Evolutionary conservation across 495 filamentous ascomycete species (phyloP).

Genomic region (Tetracladium marchalianum): DNA sequence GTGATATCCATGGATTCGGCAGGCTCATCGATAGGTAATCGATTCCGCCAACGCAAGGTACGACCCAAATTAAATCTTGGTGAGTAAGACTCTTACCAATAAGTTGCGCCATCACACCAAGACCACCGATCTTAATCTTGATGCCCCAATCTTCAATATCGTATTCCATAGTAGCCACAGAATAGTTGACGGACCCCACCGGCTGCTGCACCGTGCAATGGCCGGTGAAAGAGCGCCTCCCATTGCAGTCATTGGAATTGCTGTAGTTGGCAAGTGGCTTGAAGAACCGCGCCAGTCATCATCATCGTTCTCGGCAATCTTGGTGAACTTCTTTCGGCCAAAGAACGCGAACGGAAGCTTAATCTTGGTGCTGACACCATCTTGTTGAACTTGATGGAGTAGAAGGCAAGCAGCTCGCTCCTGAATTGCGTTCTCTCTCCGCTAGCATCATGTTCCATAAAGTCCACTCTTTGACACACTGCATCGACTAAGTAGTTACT

Average conservation of each 20-base stretch:
- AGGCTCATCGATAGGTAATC: conserved; percentile 51
- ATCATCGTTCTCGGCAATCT: no score
- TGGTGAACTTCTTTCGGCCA: no score
- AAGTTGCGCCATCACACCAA: conserved; percentile 58
- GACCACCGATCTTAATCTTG: conserved; percentile 65
- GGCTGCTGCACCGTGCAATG: neutral
- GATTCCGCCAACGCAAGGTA: conserved; percentile 59
- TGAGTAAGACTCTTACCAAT: conserved; percentile 62
- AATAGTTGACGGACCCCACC: conserved; percentile 34
- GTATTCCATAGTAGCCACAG: conserved; percentile 70
- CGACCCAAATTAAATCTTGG: conserved; percentile 63
- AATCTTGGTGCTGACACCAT: conserved; percentile 23
- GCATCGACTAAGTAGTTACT: no score
- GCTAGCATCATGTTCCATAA: no score
- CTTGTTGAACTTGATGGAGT: conserved; percentile 63
- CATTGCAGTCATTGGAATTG: neutral
- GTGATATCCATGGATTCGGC: conserved; percentile 56
- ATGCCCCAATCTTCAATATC: conserved; percentile 65
- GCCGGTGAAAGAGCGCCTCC: neutral
- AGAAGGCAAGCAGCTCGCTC: no score
- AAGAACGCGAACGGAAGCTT: neutral
- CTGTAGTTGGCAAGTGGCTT: no score
- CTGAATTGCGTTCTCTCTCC: no score
- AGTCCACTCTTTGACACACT: no score
- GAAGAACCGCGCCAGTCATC: no score